Evolutionary conservation across 129 eudicot species (phyloP), one percentile per base, ranked within the genome.

Genomic region (Flaveria brownii): DNA sequence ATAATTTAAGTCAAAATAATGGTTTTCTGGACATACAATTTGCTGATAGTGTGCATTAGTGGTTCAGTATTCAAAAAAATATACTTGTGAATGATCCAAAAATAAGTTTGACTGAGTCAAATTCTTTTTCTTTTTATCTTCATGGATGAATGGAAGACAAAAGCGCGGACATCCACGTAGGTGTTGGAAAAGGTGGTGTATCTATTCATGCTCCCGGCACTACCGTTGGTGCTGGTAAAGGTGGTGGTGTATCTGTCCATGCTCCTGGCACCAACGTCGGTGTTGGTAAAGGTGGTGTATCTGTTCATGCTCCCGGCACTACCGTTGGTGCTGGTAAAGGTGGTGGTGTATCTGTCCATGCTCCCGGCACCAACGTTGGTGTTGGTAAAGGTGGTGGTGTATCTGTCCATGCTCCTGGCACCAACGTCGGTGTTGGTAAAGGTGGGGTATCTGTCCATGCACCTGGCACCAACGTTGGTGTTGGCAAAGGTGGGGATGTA

Each of bases 81-180:
- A 74, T 16, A 59, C 43, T 18, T 42, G 3, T 2, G 1, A 23
- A 68, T 52, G 20, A 28, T 52, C 5, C 64, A 33, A 41, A 54
- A 30, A 43, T 68, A 11, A 12, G 8, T 75, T 9, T 18, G 42
- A 50, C 70, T 66, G 15, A 67, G 4, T 36, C 36, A 36, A 9
- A 6, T 65, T 42, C 30, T 57, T 55, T 56, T 61, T 0, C 12
- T 17, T 42, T 23, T 25, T 47, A 9, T 66, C 71, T 81, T 71
- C 70, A 69, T 65, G 81, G 80, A 75, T 83, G 77, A 71, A 61
- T 36, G 61, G 86, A 86, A 80, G 86, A 75, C 74, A 89, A 84
- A 79, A 75, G 88, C 85, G 70, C 82, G 45, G 78, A 70, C 61
- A 47, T 54, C 59, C 72, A 80, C 1, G 82, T 85, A 14, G 75